Conservation (phyloP, 495 filamentous ascomycete genomes). For the Hyphodiscus hymeniophilus region DNA sequence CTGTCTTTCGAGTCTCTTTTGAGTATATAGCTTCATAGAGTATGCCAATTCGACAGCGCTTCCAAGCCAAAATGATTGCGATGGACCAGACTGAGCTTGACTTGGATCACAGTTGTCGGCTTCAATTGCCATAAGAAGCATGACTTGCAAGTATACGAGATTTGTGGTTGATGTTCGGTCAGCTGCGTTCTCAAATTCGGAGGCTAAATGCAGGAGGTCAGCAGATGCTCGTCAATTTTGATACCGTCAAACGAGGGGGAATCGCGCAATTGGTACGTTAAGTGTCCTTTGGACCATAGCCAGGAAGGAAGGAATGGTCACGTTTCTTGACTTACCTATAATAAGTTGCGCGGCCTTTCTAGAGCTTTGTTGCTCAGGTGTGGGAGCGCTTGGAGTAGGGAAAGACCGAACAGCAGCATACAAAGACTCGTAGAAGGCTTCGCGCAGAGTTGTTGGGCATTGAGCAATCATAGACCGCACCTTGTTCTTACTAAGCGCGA, state of each 20-base stretch:
- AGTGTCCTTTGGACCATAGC: too few relatives aligned
- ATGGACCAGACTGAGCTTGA: constrained; percentile 20
- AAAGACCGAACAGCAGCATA: constrained; percentile 51
- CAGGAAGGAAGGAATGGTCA: too few relatives aligned
- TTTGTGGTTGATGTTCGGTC: constrained; percentile 39
- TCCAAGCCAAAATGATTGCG: constrained; percentile 38
- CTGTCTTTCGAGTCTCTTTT: constrained; percentile 20
- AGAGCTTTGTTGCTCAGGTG: constrained; percentile 29
- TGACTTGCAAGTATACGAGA: constrained; percentile 53
- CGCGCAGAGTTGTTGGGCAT: constrained; percentile 51
- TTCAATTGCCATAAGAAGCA: constrained; percentile 54
- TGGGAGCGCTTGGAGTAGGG: constrained; percentile 33
- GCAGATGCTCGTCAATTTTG: too few relatives aligned
- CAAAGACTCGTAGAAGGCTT: constrained; percentile 65
- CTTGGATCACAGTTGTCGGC: constrained; percentile 38
- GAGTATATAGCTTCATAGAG: constrained; percentile 44
- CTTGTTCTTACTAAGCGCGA: constrained; percentile 56
- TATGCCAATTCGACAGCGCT: constrained; percentile 52
- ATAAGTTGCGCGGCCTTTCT: constrained; percentile 39
- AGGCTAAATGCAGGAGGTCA: constrained; percentile 23
- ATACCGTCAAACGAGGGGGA: too few relatives aligned
- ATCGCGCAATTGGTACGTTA: too few relatives aligned
- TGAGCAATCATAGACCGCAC: constrained; percentile 53
- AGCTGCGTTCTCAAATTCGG: constrained; percentile 38
- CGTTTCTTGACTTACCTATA: too few relatives aligned